Evolutionary conservation across 2,329 filamentous ascomycete genomes (phyloP), one percentile per base, ranked within the genome.

Genomic region (Xylariales sp.): DNA sequence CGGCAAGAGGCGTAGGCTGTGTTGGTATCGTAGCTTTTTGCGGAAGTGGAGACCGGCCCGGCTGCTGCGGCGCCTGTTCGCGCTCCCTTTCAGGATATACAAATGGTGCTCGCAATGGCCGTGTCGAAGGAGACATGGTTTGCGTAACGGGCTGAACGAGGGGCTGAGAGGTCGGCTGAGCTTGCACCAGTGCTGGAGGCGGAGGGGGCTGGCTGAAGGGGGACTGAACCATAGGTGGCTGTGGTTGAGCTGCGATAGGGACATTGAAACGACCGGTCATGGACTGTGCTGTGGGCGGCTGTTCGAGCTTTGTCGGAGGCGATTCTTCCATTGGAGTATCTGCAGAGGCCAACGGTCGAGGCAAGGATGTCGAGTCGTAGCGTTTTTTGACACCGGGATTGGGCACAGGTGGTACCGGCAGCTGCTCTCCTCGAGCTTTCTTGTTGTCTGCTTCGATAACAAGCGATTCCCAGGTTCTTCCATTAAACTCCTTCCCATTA

Each of bases 401-500:
- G 18, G 76, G 76, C n/a, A 68, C 65, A 6, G 82, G 81, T 25
- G 80, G 75, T 16, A 75, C 70, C 1, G 79, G 80, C 40, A 74
- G 66, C 52, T 74, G 74, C 60, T 84, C 80, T 33, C 78, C 78
- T 40, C 74, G 63, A 7, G 55, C 49, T 40, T 67, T 69, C 60
- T 77, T 80, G 19, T 61, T 65, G 47, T 85, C 78, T 12, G 82
- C 79, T 33, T 82, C 78, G 38, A 65, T 66, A 2, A 80, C 77
- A 44, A 84, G 71, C 5, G 60, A 61, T 45, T 80, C 78, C 73
- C 77, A 84, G 38, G 82, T 78, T 50, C 77, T 77, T n/a, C n/a
- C n/a, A n/a, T n/a, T n/a, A n/a, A n/a, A n/a, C n/a, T n/a, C n/a
- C 50, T 77, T 78, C 14, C 67, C 65, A 46, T 73, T 69, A 49